Evolutionary conservation across 345 rosid genomes (phyloP).

Genomic region (Trapa bicornis): DNA sequence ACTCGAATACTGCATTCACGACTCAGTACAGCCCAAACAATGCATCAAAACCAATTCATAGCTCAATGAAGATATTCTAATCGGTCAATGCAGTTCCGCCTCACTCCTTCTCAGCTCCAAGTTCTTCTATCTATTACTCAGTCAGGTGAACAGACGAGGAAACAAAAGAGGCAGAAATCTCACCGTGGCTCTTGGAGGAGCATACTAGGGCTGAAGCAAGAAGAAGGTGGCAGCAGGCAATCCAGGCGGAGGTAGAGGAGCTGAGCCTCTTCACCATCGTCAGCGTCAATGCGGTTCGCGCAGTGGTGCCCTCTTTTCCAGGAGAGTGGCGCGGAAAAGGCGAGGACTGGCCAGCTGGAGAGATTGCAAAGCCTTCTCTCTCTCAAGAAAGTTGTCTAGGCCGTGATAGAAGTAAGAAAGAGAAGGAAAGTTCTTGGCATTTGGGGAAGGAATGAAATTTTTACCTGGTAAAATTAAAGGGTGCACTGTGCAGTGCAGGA

Average conservation of each 20-base stretch:
- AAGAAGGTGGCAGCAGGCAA: constrained; percentile 14
- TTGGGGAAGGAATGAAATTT: background rate
- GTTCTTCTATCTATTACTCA: no score
- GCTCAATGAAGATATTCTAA: background rate
- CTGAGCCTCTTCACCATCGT: constrained; percentile 14
- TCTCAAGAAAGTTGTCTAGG: background rate
- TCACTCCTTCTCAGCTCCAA: background rate
- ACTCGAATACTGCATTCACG: background rate
- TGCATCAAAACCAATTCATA: background rate
- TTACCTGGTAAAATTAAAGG: background rate
- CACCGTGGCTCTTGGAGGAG: constrained; percentile 59
- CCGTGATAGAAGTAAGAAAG: constrained; percentile 3
- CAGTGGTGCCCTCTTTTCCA: no score
- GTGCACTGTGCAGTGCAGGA: background rate
- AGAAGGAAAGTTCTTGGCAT: background rate
- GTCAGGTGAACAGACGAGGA: background rate
- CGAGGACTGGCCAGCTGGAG: constrained; percentile 15
- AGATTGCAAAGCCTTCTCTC: constrained; percentile 1
- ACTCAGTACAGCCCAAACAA: background rate
- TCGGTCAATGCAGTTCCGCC: background rate
- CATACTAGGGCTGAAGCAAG: constrained; percentile 30
- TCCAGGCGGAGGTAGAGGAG: constrained; percentile 15
- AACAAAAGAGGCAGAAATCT: background rate
- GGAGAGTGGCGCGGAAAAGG: background rate
- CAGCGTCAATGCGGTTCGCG: background rate